Evolutionary conservation across 169 alveolate species (phyloP).

Genomic region (Plasmodium gallinaceum): DNA sequence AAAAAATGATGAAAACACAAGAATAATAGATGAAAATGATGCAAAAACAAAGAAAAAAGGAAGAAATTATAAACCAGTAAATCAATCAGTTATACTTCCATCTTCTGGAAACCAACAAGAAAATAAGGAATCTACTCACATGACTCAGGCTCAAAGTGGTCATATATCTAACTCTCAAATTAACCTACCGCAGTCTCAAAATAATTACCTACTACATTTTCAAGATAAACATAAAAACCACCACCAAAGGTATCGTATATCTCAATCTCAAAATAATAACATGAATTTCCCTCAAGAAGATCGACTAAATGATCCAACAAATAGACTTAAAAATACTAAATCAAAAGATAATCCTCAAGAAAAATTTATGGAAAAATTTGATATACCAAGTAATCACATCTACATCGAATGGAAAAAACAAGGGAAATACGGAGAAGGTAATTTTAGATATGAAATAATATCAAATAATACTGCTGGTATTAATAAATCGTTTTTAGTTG

Average conservation of each 20-base stretch:
- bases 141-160: neutral
- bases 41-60: neutral
- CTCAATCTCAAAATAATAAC: neutral
- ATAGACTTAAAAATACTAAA: neutral
- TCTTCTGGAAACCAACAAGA: neutral
- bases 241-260: neutral
- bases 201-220: neutral
- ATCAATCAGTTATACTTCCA: neutral
- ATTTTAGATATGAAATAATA: conserved; percentile 43
- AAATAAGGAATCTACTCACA: no score
- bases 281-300: neutral
- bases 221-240: neutral
- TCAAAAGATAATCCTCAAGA: conserved; percentile 31
- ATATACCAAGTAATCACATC: conserved; percentile 41
- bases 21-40: conserved; percentile 2
- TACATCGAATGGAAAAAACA: conserved; percentile 59
- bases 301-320: neutral
- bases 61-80: neutral
- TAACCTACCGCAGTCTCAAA: neutral
- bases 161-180: neutral
- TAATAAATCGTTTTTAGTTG: conserved; percentile 39
- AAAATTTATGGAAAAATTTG: conserved; percentile 59
- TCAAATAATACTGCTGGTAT: conserved; percentile 39
- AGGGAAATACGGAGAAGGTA: conserved; percentile 33
- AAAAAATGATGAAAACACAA: neutral